phyloP scores from a whole-genome alignment of 306 rosid species.

The Medicago lupulina region DNA sequence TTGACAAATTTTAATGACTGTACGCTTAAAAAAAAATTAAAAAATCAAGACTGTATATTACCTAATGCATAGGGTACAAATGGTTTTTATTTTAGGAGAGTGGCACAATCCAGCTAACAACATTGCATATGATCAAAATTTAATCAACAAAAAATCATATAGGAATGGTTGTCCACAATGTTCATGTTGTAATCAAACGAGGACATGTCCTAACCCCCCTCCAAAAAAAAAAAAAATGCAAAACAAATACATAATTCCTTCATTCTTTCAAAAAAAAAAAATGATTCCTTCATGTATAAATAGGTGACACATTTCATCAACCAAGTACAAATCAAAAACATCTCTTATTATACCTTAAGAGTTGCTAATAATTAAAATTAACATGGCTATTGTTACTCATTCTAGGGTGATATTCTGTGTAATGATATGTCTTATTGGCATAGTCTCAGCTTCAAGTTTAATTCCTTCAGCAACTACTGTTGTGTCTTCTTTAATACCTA shows the following conservation, averaged over 20 bases:
- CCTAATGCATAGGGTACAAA: background rate
- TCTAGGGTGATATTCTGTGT: slow-evolving; percentile 2
- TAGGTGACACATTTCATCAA: slow-evolving; percentile 29
- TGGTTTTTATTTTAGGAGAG: background rate
- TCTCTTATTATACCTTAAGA: background rate
- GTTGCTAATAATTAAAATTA: background rate
- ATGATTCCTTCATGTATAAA: slow-evolving; percentile 7
- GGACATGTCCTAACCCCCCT: background rate
- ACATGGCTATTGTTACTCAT: slow-evolving; percentile 25
- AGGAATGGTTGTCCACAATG: background rate
- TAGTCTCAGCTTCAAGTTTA: slow-evolving; percentile 30
- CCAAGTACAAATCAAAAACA: slow-evolving; percentile 7
- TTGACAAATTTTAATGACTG: too few species aligned
- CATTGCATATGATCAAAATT: background rate
- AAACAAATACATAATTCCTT: too few species aligned
- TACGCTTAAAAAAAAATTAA: too few species aligned
- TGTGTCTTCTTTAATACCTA: background rate
- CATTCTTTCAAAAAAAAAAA: too few species aligned
- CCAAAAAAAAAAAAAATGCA: background rate
- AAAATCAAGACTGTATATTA: background rate
- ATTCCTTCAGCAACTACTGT: slow-evolving; percentile 26
- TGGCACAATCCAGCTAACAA: background rate
- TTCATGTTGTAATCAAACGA: background rate
- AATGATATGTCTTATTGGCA: slow-evolving; percentile 31
- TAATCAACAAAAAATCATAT: background rate